These are phyloP conservation scores for Erythrobasidium hasegawianum DNA, from an alignment of 1,284 basidiomycete species.

Conservation along the genomic window DNA sequence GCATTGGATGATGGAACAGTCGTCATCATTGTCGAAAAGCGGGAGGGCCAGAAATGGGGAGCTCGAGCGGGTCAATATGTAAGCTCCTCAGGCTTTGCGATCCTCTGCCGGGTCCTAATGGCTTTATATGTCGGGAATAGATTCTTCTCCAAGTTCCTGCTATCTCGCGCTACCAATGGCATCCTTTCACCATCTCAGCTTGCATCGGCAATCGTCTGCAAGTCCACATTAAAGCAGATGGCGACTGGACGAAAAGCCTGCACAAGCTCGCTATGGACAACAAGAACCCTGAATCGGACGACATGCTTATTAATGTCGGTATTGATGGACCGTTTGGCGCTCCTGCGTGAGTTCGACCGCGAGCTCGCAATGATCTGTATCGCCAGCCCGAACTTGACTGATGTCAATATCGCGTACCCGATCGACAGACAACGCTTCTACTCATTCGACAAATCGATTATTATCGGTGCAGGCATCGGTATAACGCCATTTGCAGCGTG, in stretches of 20 bases:
- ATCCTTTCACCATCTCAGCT: constrained; percentile 31
- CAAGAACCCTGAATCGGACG: constrained; percentile 12
- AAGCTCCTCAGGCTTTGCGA: neutral
- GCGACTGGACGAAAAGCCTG: constrained; percentile 27
- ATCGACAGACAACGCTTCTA: constrained; percentile 28
- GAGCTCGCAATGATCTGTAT: no score
- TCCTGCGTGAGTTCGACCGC: constrained; percentile 14
- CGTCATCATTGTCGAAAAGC: constrained; percentile 26
- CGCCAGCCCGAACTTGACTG: no score
- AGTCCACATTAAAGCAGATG: constrained; percentile 33
- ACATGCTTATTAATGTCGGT: constrained; percentile 19
- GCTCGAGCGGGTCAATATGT: constrained; percentile 32
- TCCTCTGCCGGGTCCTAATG: neutral
- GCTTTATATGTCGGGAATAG: neutral
- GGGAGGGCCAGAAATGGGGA: constrained; percentile 24
- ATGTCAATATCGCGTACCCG: no score
- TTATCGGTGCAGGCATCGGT: constrained; percentile 30
- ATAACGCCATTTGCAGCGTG: constrained; percentile 31
- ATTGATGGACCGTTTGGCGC: constrained; percentile 33
- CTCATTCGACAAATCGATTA: constrained; percentile 30
- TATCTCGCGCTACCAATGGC: constrained; percentile 32
- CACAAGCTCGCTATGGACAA: constrained; percentile 17
- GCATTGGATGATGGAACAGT: constrained; percentile 30
- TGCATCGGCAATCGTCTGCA: constrained; percentile 28
- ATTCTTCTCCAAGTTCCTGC: constrained; percentile 23